Conservation (phyloP, 208 protist species). For the Wallacemonas sp. region DNA sequence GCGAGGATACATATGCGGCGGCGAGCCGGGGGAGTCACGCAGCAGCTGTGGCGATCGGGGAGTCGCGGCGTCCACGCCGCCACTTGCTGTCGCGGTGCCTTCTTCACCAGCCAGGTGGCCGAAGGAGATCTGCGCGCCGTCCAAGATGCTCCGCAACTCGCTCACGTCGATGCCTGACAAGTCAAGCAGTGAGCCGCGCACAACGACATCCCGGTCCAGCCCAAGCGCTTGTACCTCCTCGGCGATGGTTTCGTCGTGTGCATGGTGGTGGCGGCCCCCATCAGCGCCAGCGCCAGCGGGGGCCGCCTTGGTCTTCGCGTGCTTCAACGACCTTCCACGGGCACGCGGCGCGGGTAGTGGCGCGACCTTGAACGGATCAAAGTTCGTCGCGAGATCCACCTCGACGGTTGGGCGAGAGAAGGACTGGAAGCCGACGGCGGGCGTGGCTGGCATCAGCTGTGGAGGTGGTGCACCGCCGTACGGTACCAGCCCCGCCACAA, state of each 20-base stretch:
- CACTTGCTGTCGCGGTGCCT: neutral
- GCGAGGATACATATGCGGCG: neutral
- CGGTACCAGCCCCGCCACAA: slow-evolving; percentile 11
- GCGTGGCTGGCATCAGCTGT: neutral
- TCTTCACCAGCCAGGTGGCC: neutral
- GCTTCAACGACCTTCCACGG: neutral
- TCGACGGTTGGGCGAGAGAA: neutral
- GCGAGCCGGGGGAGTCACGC: neutral
- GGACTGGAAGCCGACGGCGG: neutral
- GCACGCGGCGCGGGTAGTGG: slow-evolving; percentile 8
- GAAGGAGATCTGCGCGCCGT: slow-evolving; percentile 7
- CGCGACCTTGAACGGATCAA: slow-evolving; percentile 26
- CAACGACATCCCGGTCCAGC: neutral
- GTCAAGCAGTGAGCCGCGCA: neutral
- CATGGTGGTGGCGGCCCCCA: neutral
- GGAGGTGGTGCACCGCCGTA: slow-evolving; percentile 3
- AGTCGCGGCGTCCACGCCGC: neutral
- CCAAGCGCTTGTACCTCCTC: slow-evolving; percentile 7
- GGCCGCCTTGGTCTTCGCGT: too few species aligned
- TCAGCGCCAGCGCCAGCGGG: too few species aligned
- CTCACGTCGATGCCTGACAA: slow-evolving; percentile 12
- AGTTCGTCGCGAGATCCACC: slow-evolving; percentile 18
- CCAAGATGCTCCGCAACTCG: slow-evolving; percentile 8
- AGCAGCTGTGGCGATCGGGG: neutral
- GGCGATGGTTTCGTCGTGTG: neutral